Evolutionary conservation across 2,329 filamentous ascomycete species (phyloP).

Genomic region (Kalmusia sp.): DNA sequence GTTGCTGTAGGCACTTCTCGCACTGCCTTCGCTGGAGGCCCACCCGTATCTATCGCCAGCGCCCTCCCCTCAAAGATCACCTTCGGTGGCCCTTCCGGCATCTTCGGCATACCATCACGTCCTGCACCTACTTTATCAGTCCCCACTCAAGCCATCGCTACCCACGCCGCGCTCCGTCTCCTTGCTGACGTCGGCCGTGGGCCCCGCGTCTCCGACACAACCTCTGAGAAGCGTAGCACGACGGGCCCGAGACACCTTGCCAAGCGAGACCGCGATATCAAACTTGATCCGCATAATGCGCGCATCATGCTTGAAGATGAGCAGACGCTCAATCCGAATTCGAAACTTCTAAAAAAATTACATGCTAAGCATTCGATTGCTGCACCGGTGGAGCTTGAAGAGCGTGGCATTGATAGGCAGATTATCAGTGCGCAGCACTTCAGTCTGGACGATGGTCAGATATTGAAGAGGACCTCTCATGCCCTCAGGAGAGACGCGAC

Average conservation of each 20-base stretch:
- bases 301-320: not conserved
- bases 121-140: not conserved
- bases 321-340: slow-evolving; percentile 1
- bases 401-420: too few species aligned
- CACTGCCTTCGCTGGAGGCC: not conserved
- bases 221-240: not conserved
- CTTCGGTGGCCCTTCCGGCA: not conserved
- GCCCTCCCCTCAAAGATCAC: not conserved
- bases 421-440: too few species aligned
- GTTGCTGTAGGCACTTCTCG: too few species aligned
- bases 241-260: not conserved
- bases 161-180: not conserved
- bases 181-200: too few species aligned
- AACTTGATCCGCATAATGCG: not conserved
- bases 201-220: not conserved
- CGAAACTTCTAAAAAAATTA: not conserved
- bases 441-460: too few species aligned
- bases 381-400: too few species aligned
- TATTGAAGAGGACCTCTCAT: too few species aligned
- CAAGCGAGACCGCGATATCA: not conserved
- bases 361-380: not conserved
- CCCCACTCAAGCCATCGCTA: not conserved
- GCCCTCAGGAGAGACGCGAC: too few species aligned
- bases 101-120: too few species aligned
- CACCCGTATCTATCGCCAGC: not conserved